Evolutionary conservation across 2,329 filamentous ascomycete species (phyloP).

Genomic region (Cladophialophora bantiana): DNA sequence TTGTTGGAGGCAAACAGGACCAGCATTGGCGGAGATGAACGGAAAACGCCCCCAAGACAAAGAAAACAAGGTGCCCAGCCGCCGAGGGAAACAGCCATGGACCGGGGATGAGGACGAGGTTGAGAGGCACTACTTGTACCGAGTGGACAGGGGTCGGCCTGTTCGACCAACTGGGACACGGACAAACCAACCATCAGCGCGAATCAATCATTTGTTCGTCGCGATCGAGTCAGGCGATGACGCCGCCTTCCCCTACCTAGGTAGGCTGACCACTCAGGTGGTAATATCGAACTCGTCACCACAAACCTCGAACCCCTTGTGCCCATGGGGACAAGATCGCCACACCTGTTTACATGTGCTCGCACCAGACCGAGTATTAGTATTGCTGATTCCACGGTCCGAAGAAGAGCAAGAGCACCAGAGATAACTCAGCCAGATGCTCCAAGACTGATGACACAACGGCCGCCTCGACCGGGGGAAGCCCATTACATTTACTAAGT

Average conservation of each 20-base stretch:
- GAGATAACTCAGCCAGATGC: too few relatives aligned
- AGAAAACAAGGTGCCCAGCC: slow-evolving; percentile 2
- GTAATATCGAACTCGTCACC: slow-evolving; percentile 1
- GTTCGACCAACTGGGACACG: not conserved
- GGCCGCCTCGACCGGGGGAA: not conserved
- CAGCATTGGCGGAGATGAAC: slow-evolving; percentile 22
- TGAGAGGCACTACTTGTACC: slow-evolving; percentile 6
- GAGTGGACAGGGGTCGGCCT: slow-evolving; percentile 1
- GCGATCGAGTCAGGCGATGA: slow-evolving; percentile 18
- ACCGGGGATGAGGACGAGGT: not conserved
- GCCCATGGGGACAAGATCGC: too few relatives aligned
- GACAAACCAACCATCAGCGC: not conserved
- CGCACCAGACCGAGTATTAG: not conserved
- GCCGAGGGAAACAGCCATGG: slow-evolving; percentile 10
- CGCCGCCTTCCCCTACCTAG: not conserved
- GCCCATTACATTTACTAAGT: not conserved
- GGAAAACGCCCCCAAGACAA: slow-evolving; percentile 14
- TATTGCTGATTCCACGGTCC: not conserved
- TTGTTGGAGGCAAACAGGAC: slow-evolving; percentile 1
- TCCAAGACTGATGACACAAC: too few relatives aligned
- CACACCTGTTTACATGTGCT: too few relatives aligned
- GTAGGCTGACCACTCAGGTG: not conserved
- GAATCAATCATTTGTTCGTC: slow-evolving; percentile 9
- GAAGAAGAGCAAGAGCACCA: too few relatives aligned
- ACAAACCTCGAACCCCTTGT: not conserved